Evolutionary conservation across 2,329 filamentous ascomycete species (phyloP), one percentile per base, ranked within the genome.

Genomic region (Microsporum canis): DNA sequence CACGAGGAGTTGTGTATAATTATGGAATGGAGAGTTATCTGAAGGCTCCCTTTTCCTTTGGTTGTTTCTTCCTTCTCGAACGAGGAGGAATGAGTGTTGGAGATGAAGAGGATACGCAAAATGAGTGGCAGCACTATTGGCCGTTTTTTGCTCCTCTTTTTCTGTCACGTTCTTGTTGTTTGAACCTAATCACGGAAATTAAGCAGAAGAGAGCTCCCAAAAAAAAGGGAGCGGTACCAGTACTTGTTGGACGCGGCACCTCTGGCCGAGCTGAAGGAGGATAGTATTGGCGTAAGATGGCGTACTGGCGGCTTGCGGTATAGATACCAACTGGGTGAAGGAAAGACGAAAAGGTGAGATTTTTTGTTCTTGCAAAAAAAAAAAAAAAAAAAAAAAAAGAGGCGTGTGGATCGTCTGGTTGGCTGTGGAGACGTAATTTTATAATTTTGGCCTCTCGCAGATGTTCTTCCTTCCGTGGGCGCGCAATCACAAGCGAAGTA

Each of bases 361-460:
- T 23, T 36, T 14, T 3, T 53, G 49, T 47, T n/a, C 39, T 43
- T 43, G 4, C n/a, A 41, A 41, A 41, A 41, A 41, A 5, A n/a
- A 17, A 23, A 47, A 47, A 23, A 49, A 27, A 12, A 12, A 31
- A 12, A 29, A 31, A n/a, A n/a, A 10, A 55, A 55, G 36, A 36
- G 51, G 51, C 3, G 51, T 34, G 51, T 55, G 51, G 51, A 55
- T 55, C 51, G 51, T 36, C 51, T 55, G 51, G 51, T 55, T 55
- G 51, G 51, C 51, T 55, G 51, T 55, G 51, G 51, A 17, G 51
- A 55, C 51, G 51, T 55, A 55, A 55, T 55, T 55, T 55, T 10
- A 55, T 55, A 51, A 51, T 51, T 23, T 51, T 29, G 45, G 45
- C 45, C 45, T 51, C 51, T 55, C 29, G n/a, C 51, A 55, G 51